A percentile compares a stretch with the other conserved stretches of the same genome.
These are phyloP conservation scores for Coelastrella sp. DNA, from an alignment of 139 green algal species.

Conservation along the genomic window DNA sequence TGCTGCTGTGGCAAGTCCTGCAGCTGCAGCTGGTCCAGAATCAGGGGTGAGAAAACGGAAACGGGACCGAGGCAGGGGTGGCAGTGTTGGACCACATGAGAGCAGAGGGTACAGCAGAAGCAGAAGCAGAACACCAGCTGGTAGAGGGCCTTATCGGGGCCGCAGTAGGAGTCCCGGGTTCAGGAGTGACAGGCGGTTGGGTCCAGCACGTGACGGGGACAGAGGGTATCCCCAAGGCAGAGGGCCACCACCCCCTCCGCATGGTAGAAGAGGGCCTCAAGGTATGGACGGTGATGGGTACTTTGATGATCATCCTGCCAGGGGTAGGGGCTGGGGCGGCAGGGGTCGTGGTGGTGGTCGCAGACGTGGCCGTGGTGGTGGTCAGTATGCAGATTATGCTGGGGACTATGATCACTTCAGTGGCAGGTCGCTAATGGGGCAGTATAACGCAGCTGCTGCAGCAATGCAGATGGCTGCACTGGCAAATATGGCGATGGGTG, in stretches of 20 bases:
- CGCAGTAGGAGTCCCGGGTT: neutral
- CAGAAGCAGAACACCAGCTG: constrained; percentile 20
- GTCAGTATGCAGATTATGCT: constrained; percentile 17
- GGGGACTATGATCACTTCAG: constrained; percentile 37
- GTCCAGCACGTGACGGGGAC: neutral
- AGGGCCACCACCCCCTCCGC: neutral
- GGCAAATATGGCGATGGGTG: constrained; percentile 25
- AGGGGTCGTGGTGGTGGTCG: neutral
- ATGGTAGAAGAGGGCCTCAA: neutral
- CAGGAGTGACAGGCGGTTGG: neutral
- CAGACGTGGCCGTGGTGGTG: neutral
- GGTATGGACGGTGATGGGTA: neutral
- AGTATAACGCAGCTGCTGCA: neutral
- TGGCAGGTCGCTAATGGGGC: neutral
- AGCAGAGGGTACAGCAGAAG: neutral
- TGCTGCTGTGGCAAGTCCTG: constrained; percentile 6
- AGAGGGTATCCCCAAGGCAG: neutral
- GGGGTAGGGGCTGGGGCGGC: neutral
- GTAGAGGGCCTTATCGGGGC: neutral
- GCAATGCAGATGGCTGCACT: constrained; percentile 22
- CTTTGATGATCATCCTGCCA: neutral
- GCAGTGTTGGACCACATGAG: neutral
- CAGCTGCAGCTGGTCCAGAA: neutral
- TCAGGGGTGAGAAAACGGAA: too few species aligned
- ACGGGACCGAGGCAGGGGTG: neutral